Evolutionary conservation across 176 grass and related monocot genomes (phyloP).

Genomic region (Cenchrus fungigraminus): DNA sequence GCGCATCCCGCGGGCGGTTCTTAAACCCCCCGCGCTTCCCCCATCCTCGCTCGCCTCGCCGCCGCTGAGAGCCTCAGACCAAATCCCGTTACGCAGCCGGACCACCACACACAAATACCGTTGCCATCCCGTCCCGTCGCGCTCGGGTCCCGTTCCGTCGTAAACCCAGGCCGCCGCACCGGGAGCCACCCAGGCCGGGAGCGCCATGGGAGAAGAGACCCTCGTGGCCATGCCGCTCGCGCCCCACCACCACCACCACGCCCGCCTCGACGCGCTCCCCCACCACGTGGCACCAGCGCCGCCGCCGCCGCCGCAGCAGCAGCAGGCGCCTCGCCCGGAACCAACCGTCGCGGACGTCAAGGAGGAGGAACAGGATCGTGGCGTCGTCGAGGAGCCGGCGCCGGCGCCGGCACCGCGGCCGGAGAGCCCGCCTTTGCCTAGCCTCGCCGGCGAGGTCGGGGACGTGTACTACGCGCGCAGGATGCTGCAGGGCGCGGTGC

Average conservation of each 20-base stretch:
- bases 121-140: not conserved
- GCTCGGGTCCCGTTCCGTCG: not conserved
- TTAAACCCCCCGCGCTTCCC: constrained; percentile 44
- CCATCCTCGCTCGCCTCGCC: constrained; percentile 28
- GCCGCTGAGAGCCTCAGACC: not conserved
- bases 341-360: not conserved
- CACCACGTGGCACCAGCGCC: constrained; percentile 4
- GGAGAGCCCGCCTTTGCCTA: not conserved
- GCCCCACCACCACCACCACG: constrained; percentile 40
- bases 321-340: not conserved
- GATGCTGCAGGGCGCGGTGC: constrained; percentile 50
- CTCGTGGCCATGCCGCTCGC: constrained; percentile 56
- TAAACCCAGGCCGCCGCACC: constrained; percentile 23
- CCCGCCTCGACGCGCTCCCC: not conserved
- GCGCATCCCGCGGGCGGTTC: constrained; percentile 36
- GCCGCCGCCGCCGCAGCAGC: not conserved
- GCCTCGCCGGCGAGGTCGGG: not conserved
- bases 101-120: not conserved
- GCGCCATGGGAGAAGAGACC: constrained; percentile 62
- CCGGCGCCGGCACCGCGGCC: not conserved
- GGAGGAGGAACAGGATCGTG: not conserved
- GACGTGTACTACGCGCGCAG: constrained; percentile 47
- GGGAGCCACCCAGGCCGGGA: not conserved
- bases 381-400: constrained; percentile 11
- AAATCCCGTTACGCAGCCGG: constrained; percentile 40